Percentiles rank a stretch among this genome's conserved stretches.
phyloP scores from a whole-genome alignment of 768 basidiomycete species.

The Boletus rex-veris region DNA sequence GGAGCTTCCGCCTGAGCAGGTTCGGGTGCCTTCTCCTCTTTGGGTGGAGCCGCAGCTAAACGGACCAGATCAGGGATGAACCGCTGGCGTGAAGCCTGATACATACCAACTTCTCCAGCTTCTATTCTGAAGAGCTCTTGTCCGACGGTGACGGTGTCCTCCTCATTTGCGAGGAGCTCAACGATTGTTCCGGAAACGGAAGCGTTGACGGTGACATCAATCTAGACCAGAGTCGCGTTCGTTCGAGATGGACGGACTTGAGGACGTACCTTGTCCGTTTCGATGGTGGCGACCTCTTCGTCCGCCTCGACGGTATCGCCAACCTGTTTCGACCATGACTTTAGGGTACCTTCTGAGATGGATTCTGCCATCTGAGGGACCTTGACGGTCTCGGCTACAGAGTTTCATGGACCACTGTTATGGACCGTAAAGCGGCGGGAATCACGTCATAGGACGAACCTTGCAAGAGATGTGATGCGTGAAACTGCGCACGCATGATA shows the following conservation, averaged over 20 bases:
- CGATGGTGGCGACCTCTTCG: conserved; percentile 96
- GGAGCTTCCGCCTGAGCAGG: conserved; percentile 24
- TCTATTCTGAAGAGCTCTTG: conserved; percentile 93
- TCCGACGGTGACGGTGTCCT: conserved; percentile 91
- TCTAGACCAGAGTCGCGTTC: conserved; percentile 45
- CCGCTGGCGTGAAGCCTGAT: not conserved
- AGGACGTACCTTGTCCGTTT: conserved; percentile 87
- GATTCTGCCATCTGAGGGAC: conserved; percentile 98
- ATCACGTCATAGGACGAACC: conserved; percentile 43
- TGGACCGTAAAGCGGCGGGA: not conserved
- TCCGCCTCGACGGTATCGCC: conserved; percentile 89
- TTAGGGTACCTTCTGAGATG: conserved; percentile 95
- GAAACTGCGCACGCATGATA: conserved; percentile 58
- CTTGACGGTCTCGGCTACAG: conserved; percentile 82
- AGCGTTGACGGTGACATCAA: conserved; percentile 96
- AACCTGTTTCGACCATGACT: conserved; percentile 89
- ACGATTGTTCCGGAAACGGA: conserved; percentile 84
- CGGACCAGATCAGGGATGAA: not conserved
- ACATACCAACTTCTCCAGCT: conserved; percentile 63
- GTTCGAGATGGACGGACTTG: not conserved
- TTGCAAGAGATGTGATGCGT: conserved; percentile 65
- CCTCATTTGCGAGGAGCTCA: conserved; percentile 83
- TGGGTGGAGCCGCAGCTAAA: conserved; percentile 31
- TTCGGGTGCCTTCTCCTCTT: conserved; percentile 22
- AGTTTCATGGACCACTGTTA: conserved; percentile 5